phyloP scores from a whole-genome alignment of 371 early-diverging fungal species.

The Circinella minor region DNA sequence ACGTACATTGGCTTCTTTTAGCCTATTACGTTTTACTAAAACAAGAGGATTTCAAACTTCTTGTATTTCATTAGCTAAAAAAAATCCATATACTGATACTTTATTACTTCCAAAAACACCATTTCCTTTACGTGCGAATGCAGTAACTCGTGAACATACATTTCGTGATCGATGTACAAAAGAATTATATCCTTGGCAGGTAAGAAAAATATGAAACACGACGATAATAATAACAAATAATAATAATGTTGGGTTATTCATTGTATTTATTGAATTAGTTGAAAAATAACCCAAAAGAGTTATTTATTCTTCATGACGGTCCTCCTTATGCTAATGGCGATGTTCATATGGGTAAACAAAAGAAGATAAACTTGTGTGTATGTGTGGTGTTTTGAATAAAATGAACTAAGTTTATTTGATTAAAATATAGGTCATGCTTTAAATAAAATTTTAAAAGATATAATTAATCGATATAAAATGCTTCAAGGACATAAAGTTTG shows the following conservation, averaged over 20 bases:
- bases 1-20: background rate
- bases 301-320: conserved; percentile 93
- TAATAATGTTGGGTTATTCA: background rate
- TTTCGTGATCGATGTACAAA: conserved; percentile 71
- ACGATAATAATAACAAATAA: too few species aligned
- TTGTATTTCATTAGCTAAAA: conserved; percentile 10
- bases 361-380: background rate
- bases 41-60: background rate
- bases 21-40: background rate
- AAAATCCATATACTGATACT: conserved; percentile 63
- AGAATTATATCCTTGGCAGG: conserved; percentile 81
- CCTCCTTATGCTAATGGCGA: conserved; percentile 98
- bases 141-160: conserved; percentile 62
- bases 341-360: conserved; percentile 75
- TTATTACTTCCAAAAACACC: conserved; percentile 74
- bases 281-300: conserved; percentile 65
- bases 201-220: conserved; percentile 16
- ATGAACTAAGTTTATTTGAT: too few species aligned
- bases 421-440: conserved; percentile 80
- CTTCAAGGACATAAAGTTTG: conserved; percentile 84
- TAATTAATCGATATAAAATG: conserved; percentile 86
- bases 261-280: conserved; percentile 26
- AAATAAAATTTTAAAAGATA: conserved; percentile 95
- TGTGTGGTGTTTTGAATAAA: conserved; percentile 4
- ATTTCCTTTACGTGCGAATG: conserved; percentile 77